These are phyloP conservation scores for Bolboschoenus planiculmis DNA, from an alignment of 176 grass and related monocot genomes.

Conservation along the genomic window DNA sequence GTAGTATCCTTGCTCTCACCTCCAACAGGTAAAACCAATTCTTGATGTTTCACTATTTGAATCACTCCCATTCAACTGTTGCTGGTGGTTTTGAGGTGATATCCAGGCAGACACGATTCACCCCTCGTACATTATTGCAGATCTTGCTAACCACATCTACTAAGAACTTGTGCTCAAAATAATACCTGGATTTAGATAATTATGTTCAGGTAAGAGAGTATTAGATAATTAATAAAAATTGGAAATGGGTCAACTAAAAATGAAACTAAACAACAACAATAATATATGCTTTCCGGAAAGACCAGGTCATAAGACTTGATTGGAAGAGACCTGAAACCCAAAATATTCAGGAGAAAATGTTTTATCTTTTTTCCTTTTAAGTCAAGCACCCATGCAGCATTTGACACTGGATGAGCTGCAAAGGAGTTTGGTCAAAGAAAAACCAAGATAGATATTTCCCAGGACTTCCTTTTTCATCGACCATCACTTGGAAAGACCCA, in stretches of 20 bases:
- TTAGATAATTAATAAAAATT: background rate
- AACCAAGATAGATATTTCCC: background rate
- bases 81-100: slow-evolving; percentile 84
- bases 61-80: slow-evolving; percentile 83
- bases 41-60: background rate
- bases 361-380: background rate
- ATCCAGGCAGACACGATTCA: slow-evolving; percentile 72
- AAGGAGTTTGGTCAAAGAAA: background rate
- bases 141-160: slow-evolving; percentile 69
- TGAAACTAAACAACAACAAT: background rate
- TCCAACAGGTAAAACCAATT: background rate
- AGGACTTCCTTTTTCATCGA: background rate
- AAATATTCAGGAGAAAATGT: background rate
- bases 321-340: background rate
- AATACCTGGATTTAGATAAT: slow-evolving; percentile 41
- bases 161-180: slow-evolving; percentile 68
- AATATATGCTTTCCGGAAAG: background rate
- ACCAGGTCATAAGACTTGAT: background rate
- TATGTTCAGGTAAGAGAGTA: background rate
- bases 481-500: background rate
- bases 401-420: background rate
- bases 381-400: background rate
- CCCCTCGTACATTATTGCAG: slow-evolving; percentile 65
- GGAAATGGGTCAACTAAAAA: background rate
- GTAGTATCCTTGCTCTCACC: background rate